Conservation (phyloP, 345 rosid genomes). For the Melaleuca alternifolia region DNA sequence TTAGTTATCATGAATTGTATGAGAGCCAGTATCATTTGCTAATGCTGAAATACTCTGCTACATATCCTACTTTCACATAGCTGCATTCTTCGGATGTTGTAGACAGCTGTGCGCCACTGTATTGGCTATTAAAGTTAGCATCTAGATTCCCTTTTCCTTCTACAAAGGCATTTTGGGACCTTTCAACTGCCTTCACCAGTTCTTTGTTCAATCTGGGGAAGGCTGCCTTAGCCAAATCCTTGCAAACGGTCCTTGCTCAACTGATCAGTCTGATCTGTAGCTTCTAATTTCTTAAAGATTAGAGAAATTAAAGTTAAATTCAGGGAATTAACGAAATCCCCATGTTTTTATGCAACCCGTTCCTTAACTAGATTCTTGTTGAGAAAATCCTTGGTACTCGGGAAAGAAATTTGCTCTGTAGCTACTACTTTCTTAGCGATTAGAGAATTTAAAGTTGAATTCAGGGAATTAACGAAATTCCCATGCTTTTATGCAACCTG, state of each 20-base stretch:
- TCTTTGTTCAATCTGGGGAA: background rate
- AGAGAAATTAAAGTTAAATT: background rate
- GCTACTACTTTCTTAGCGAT: background rate
- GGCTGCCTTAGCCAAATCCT: background rate
- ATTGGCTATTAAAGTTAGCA: background rate
- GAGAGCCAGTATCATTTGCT: background rate
- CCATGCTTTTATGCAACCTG: background rate
- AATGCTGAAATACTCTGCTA: background rate
- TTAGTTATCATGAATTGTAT: background rate
- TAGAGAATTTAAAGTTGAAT: background rate
- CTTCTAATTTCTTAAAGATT: background rate
- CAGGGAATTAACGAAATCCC: background rate
- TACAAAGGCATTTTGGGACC: background rate
- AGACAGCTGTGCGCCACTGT: background rate
- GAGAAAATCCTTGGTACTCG: too few relatives aligned
- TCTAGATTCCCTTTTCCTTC: background rate
- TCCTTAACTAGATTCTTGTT: too few relatives aligned
- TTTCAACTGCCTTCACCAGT: background rate
- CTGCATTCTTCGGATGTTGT: background rate
- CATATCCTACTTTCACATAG: background rate
- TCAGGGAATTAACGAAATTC: background rate
- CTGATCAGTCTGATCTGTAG: background rate
- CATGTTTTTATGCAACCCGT: background rate
- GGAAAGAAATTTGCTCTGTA: background rate
- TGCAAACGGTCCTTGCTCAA: background rate